Evolutionary conservation across 2,329 filamentous ascomycete species (phyloP), one percentile per base, ranked within the genome.

Genomic region (Graphilbum sp.): DNA sequence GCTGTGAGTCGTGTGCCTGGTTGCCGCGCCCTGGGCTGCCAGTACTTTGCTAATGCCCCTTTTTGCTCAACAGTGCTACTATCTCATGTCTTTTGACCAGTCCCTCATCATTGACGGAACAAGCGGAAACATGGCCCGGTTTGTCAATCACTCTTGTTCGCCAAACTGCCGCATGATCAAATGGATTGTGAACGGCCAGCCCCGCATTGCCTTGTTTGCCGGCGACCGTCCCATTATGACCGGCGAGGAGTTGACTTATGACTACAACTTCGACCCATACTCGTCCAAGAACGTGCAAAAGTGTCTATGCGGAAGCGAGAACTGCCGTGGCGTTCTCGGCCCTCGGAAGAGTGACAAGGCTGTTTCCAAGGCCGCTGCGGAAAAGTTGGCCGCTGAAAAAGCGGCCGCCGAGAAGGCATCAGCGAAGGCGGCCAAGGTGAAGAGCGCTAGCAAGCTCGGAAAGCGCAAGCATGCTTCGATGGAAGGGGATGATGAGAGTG

Each of bases 31-130:
- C n/a, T n/a, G n/a, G n/a, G n/a, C n/a, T n/a, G n/a, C n/a, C n/a
- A n/a, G n/a, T n/a, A n/a, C n/a, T n/a, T n/a, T n/a, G n/a, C n/a
- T n/a, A n/a, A n/a, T n/a, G n/a, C n/a, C 5, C 11, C 11, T 4
- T 23, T 18, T 18, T 15, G 34, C 32, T 43, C 37, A 49, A 45
- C 48, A 94, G 83, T 94, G 86, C 59, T 96, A 94, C 58, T 98
- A 98, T 57, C 66, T 98, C 36, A 98, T 98, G 90, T 86, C 85
- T 40, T 95, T 96, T 54, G 87, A 96, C 53, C 86, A 95, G 57
- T 90, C 92, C 57, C 90, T 96, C 76, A 93, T 96, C 50, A 93
- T 98, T 46, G 90, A 98, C 61, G 90, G 88, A 25, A 95, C 87
- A 21, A 85, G 84, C 40, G 90, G 90, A 50, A 93, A 84, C 47